Conservation (phyloP, 805 yeast species). For the Hanseniaspora singularis region DNA sequence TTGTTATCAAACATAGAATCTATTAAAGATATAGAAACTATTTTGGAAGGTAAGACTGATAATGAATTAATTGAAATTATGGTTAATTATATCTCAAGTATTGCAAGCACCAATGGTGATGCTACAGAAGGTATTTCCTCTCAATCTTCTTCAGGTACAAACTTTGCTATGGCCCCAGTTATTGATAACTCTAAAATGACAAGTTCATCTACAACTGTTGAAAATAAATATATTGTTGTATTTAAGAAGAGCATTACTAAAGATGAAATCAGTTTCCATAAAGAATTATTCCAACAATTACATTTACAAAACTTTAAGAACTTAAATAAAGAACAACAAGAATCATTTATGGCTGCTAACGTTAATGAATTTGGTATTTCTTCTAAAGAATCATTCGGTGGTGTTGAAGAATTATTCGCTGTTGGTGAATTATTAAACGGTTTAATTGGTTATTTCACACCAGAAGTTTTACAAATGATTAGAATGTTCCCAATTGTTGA, state of each 20-base stretch:
- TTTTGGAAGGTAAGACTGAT: slow-evolving; percentile 10
- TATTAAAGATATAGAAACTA: slow-evolving; percentile 25
- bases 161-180: slow-evolving; percentile 12
- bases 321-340: slow-evolving; percentile 23
- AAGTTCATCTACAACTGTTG: slow-evolving; percentile 28
- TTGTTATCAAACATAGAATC: slow-evolving; percentile 24
- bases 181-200: slow-evolving; percentile 1
- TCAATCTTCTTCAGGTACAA: background rate
- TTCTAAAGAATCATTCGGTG: slow-evolving; percentile 31
- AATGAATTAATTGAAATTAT: slow-evolving; percentile 19
- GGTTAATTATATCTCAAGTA: background rate
- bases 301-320: slow-evolving; percentile 37
- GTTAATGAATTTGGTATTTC: slow-evolving; percentile 19
- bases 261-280: slow-evolving; percentile 51
- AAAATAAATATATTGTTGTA: slow-evolving; percentile 74
- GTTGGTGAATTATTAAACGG: slow-evolving; percentile 54
- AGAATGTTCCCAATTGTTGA: slow-evolving; percentile 53
- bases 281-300: slow-evolving; percentile 47
- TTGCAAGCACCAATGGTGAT: background rate
- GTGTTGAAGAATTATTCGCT: slow-evolving; percentile 49
- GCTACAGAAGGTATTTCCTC: background rate
- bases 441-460: slow-evolving; percentile 75
- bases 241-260: slow-evolving; percentile 53
- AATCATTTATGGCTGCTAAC: slow-evolving; percentile 31
- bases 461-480: slow-evolving; percentile 59